A percentile compares a stretch with the other conserved stretches of the same genome.
These are phyloP conservation scores for Seiridium unicorne DNA, from an alignment of 2,329 filamentous ascomycete genomes.

Conservation along the genomic window DNA sequence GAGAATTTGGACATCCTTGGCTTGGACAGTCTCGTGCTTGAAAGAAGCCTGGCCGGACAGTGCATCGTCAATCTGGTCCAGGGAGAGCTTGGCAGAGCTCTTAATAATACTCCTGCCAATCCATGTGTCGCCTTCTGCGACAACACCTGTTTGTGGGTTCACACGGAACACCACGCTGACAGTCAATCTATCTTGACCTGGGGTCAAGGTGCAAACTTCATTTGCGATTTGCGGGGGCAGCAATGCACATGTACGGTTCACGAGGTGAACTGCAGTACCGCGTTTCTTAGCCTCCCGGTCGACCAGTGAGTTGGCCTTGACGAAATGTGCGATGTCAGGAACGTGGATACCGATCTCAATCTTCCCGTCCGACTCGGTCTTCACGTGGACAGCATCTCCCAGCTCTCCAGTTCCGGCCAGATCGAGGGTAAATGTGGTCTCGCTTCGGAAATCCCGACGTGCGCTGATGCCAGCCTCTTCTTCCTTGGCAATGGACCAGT, in stretches of 20 bases:
- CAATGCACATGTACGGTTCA: constrained; percentile 85
- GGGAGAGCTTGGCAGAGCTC: constrained; percentile 81
- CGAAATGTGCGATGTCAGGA: constrained; percentile 92
- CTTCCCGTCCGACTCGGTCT: constrained; percentile 76
- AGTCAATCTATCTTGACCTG: constrained; percentile 85
- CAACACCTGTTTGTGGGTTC: constrained; percentile 73
- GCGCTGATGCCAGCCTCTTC: constrained; percentile 69
- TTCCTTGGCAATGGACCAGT: constrained; percentile 86
- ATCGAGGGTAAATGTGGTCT: constrained; percentile 90
- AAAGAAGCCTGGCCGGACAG: constrained; percentile 63
- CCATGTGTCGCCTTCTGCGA: constrained; percentile 86
- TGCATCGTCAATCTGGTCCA: constrained; percentile 82
- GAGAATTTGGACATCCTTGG: constrained; percentile 78
- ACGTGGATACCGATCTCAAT: constrained; percentile 96
- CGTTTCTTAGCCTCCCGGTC: constrained; percentile 98
- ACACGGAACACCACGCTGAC: constrained; percentile 93
- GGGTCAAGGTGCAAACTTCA: constrained; percentile 83
- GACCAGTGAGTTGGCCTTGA: constrained; percentile 92
- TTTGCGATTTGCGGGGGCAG: constrained; percentile 81
- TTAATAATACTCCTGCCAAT: constrained; percentile 92
- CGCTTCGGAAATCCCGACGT: constrained; percentile 86
- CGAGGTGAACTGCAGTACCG: constrained; percentile 90
- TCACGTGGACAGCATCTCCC: constrained; percentile 91
- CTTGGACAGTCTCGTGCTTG: constrained; percentile 63
- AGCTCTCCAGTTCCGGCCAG: constrained; percentile 84